Base-by-base conservation (phyloP, 495 filamentous ascomycete genomes). In the Trichoderma orchidacearum region DNA sequence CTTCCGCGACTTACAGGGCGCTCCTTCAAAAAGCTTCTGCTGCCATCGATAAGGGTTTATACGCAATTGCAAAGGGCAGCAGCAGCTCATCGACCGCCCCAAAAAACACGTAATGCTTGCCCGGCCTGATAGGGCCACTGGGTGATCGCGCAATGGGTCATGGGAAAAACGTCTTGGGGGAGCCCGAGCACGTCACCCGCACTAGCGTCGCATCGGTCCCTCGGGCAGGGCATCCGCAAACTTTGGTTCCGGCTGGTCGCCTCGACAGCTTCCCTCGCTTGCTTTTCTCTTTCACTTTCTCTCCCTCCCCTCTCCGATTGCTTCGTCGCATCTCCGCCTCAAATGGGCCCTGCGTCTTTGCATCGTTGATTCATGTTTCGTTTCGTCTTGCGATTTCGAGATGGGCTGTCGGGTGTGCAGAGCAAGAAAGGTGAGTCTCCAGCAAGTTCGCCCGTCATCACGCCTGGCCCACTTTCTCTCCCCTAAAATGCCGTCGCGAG, bases 401-500 rank as follows among this genome's bases (percentile, higher is more conserved):
- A 55, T 55, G 53, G 53, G 53, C 30, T 55, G 53, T 38, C 53
- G 53, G 17, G 53, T 55, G 30, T 55, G 53, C 32, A 31, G 53
- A 25, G 53, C 53, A 31, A 30, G 53, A 15, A 55, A 55, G 53
- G 53, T 55, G 31, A 34, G 53, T 53, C 30, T 30, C 13, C n/a
- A n/a, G 12, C 15, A 17, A n/a, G 7, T 31, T 9, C 27, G 17
- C 13, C 1, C 28, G 15, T n/a, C 21, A 54, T 15, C 30, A 53
- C 11, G 13, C 51, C 17, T 31, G 45, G 45, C 45, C 48, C 3
- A 51, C 18, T 11, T 3, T 17, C 30, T 30, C 1, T 17, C 28
- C 27, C 28, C 27, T 12, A 51, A 23, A 31, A 3, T 13, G 17
- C 27, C 12, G n/a, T 9, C 6, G 3, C 15, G 12, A 30, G 12